These are phyloP conservation scores for Melocanna baccifera DNA, from an alignment of 176 grass and related monocot genomes.

Conservation along the genomic window DNA sequence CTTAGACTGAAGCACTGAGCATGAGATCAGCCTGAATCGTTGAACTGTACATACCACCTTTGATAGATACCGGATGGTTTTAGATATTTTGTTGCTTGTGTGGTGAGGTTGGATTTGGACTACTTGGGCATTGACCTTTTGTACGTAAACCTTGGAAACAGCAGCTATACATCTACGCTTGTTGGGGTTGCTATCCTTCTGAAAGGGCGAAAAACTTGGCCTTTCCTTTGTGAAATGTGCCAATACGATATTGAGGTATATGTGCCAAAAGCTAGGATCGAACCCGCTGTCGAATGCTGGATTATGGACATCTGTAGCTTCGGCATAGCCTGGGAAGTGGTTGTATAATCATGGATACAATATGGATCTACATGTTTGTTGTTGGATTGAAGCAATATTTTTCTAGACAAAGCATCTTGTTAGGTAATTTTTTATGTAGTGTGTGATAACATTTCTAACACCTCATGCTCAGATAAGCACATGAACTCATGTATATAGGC, in stretches of 20 bases:
- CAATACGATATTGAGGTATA: conserved; percentile 20
- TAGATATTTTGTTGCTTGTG: not conserved
- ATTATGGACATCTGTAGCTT: not conserved
- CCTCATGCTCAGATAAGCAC: conserved; percentile 5
- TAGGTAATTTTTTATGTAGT: not conserved
- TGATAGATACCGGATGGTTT: not conserved
- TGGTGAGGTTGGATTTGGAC: conserved; percentile 24
- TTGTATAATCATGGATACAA: not conserved
- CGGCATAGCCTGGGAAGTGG: not conserved
- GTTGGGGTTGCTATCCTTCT: conserved; percentile 34
- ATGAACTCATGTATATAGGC: not conserved
- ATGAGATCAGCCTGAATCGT: not conserved
- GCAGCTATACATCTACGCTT: conserved; percentile 27
- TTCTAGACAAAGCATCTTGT: not conserved
- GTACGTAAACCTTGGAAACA: not conserved
- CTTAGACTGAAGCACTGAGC: not conserved
- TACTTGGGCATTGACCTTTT: conserved; percentile 32
- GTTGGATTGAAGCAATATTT: conserved; percentile 3
- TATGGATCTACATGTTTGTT: not conserved
- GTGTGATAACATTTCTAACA: not conserved
- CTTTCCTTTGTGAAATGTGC: conserved; percentile 25
- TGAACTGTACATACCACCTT: not conserved
- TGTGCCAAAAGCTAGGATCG: not conserved
- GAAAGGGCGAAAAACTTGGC: conserved; percentile 21
- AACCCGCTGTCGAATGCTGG: not conserved